A percentile compares a stretch with the other conserved stretches of the same genome.
Conservation (phyloP, 2,329 filamentous ascomycete genomes). For the Ophiostoma perfectum region DNA sequence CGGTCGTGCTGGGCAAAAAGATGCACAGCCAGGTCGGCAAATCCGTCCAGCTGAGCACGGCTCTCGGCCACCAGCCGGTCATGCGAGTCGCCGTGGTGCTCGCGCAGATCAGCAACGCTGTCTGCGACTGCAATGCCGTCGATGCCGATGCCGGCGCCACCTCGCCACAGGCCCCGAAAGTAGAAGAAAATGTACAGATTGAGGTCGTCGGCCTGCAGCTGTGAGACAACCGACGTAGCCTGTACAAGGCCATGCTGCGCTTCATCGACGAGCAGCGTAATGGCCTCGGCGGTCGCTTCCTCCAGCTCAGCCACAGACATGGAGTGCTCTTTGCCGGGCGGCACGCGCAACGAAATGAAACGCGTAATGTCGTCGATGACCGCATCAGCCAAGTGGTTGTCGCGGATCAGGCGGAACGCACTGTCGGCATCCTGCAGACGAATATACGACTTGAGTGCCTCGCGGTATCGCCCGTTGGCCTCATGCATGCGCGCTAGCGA, state of each 20-base stretch:
- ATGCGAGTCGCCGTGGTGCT: slow-evolving; percentile 48
- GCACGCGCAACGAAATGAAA: slow-evolving; percentile 81
- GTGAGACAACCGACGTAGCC: slow-evolving; percentile 69
- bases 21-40: slow-evolving; percentile 79
- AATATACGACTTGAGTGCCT: slow-evolving; percentile 86
- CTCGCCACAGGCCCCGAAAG: slow-evolving; percentile 77
- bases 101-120: slow-evolving; percentile 43
- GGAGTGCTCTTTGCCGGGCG: slow-evolving; percentile 59
- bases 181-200: slow-evolving; percentile 87
- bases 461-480: slow-evolving; percentile 70
- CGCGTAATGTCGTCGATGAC: slow-evolving; percentile 85
- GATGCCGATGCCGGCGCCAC: slow-evolving; percentile 34
- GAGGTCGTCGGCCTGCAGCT: slow-evolving; percentile 63
- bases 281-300: slow-evolving; percentile 73
- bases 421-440: slow-evolving; percentile 85
- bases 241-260: slow-evolving; percentile 82
- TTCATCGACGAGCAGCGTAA: slow-evolving; percentile 82
- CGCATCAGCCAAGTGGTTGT: slow-evolving; percentile 84
- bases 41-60: slow-evolving; percentile 70
- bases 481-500: slow-evolving; percentile 80
- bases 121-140: slow-evolving; percentile 32
- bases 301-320: slow-evolving; percentile 68
- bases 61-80: slow-evolving; percentile 56
- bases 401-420: slow-evolving; percentile 77
- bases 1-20: slow-evolving; percentile 83